These are phyloP conservation scores for Pythium angustatum DNA, from an alignment of 352 stramenopile species.

Conservation along the genomic window DNA sequence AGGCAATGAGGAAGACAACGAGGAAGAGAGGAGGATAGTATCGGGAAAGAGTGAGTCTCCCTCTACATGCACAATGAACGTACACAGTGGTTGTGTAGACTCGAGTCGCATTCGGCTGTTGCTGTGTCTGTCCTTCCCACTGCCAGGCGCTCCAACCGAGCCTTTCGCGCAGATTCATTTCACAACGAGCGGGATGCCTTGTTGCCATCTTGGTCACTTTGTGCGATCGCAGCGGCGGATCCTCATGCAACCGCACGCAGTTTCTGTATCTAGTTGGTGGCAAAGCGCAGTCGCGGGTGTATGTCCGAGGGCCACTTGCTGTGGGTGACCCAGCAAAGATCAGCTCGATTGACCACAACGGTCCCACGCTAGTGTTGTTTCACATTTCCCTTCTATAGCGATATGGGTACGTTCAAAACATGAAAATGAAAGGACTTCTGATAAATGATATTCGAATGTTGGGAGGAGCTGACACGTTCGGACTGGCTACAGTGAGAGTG, in stretches of 20 bases:
- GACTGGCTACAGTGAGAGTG: not conserved
- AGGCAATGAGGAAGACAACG: not conserved
- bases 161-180: not conserved
- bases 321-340: too few relatives aligned
- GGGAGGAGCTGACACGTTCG: not conserved
- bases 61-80: too few relatives aligned
- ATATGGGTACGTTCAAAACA: too few relatives aligned
- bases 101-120: too few relatives aligned
- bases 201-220: not conserved
- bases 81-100: too few relatives aligned
- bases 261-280: too few relatives aligned
- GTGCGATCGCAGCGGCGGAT: not conserved
- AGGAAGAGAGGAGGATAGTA: not conserved
- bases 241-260: conserved; percentile 1
- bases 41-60: too few relatives aligned
- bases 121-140: too few relatives aligned
- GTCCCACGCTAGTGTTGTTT: too few relatives aligned
- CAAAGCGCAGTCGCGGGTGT: not conserved
- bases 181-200: not conserved
- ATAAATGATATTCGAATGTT: conserved; percentile 2
- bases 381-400: not conserved
- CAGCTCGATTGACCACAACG: too few relatives aligned
- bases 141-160: not conserved
- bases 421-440: not conserved
- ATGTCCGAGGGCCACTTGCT: too few relatives aligned